Conservation (phyloP, 2,329 filamentous ascomycete genomes). For the Aquanectria penicillioides region DNA sequence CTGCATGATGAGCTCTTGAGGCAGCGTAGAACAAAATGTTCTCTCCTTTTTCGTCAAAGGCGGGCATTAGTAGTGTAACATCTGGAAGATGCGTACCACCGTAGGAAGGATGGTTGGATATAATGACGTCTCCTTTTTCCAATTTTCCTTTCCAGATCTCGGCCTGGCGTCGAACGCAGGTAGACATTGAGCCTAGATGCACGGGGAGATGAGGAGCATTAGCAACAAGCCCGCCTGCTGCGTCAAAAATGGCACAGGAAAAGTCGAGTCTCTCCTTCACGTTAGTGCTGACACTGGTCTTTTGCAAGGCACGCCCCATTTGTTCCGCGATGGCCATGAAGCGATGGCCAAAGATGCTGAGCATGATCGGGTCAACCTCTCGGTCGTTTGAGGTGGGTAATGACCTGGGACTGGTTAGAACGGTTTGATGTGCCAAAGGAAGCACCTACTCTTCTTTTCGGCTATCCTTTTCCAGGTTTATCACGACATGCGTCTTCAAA, state of each 20-base stretch:
- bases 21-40: constrained; percentile 86
- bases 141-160: constrained; percentile 82
- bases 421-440: background rate
- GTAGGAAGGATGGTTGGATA: constrained; percentile 85
- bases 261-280: constrained; percentile 87
- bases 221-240: constrained; percentile 78
- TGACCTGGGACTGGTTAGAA: constrained; percentile 3
- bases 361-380: constrained; percentile 79
- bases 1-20: constrained; percentile 83
- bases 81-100: constrained; percentile 86
- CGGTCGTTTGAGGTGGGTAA: constrained; percentile 27
- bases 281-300: constrained; percentile 83
- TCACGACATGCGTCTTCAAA: constrained; percentile 87
- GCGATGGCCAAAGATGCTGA: constrained; percentile 82
- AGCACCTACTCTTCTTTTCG: constrained; percentile 48
- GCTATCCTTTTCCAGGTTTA: constrained; percentile 75
- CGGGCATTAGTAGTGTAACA: constrained; percentile 83
- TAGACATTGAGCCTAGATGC: constrained; percentile 85
- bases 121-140: constrained; percentile 81
- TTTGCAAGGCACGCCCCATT: constrained; percentile 83
- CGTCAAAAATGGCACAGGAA: constrained; percentile 83
- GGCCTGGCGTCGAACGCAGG: constrained; percentile 80
- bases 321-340: constrained; percentile 91
- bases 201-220: constrained; percentile 85
- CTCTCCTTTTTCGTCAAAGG: constrained; percentile 71